phyloP scores from a whole-genome alignment of 805 yeast species.

The Yarrowia sp. region DNA sequence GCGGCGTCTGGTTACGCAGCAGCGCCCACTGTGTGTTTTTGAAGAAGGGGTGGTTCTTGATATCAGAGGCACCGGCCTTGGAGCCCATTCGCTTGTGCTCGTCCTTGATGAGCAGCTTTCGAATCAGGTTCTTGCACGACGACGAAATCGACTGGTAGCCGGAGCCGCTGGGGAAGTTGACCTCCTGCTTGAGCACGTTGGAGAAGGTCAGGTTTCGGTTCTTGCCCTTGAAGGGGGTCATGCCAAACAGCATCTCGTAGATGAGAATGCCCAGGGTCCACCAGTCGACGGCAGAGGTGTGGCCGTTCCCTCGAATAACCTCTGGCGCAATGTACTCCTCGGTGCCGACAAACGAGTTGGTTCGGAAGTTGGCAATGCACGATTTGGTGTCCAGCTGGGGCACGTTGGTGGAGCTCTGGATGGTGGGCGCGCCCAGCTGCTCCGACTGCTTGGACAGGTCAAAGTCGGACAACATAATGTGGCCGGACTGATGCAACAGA shows the following conservation, averaged over 20 bases:
- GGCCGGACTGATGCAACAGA: constrained; percentile 93
- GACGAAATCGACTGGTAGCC: constrained; percentile 65
- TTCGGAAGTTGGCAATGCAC: constrained; percentile 93
- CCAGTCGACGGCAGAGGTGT: constrained; percentile 98
- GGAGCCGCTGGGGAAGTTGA: constrained; percentile 70
- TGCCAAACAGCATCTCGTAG: constrained; percentile 94
- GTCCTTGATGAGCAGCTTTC: constrained; percentile 84
- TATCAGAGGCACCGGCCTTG: constrained; percentile 92
- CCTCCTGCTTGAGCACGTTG: constrained; percentile 83
- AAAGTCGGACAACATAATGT: constrained; percentile 96
- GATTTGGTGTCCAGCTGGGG: constrained; percentile 90
- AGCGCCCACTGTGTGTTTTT: constrained; percentile 95
- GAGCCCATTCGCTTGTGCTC: constrained; percentile 90
- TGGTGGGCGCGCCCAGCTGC: constrained; percentile 75
- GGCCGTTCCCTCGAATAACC: constrained; percentile 96
- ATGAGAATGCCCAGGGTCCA: constrained; percentile 96
- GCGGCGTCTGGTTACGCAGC: constrained; percentile 90
- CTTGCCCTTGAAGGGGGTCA: constrained; percentile 94
- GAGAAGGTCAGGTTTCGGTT: constrained; percentile 89
- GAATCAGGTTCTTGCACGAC: constrained; percentile 77
- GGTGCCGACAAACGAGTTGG: constrained; percentile 98
- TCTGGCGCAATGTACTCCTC: constrained; percentile 99
- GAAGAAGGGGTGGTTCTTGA: constrained; percentile 89
- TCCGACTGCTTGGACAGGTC: constrained; percentile 91
- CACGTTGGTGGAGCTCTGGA: constrained; percentile 54